Percentiles rank a stretch among this genome's conserved stretches.
phyloP scores from a whole-genome alignment of 805 yeast species.

The Cyberlindnera mississippiensis region DNA sequence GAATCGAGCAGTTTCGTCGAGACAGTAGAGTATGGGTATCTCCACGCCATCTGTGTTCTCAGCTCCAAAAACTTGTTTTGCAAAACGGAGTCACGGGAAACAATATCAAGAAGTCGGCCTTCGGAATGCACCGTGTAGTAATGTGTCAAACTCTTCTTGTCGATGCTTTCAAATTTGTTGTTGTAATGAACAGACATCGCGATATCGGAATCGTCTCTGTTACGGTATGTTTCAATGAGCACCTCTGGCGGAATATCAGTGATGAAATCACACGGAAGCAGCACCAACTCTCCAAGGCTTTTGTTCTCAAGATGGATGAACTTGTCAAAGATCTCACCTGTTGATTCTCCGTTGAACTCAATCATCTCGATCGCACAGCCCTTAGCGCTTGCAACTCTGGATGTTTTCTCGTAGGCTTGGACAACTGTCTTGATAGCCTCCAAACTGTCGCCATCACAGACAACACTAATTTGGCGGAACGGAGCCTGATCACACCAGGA shows the following conservation, averaged over 20 bases:
- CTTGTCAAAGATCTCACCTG: conserved; percentile 61
- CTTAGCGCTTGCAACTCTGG: conserved; percentile 33
- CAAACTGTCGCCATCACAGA: conserved; percentile 46
- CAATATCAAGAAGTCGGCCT: conserved; percentile 63
- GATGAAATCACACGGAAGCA: conserved; percentile 90
- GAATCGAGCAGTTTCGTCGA: conserved; percentile 75
- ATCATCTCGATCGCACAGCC: conserved; percentile 38
- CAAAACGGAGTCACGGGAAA: conserved; percentile 65
- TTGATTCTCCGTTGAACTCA: conserved; percentile 44
- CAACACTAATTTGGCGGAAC: conserved; percentile 65
- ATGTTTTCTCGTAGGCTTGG: conserved; percentile 37
- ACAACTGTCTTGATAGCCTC: conserved; percentile 47
- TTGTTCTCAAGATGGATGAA: conserved; percentile 31
- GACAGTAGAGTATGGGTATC: conserved; percentile 71
- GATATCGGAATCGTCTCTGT: conserved; percentile 59
- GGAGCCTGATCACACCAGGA: conserved; percentile 92
- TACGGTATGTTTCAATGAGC: conserved; percentile 77
- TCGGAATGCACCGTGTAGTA: conserved; percentile 67
- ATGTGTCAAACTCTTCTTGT: conserved; percentile 66
- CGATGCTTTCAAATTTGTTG: conserved; percentile 71
- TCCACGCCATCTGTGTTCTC: conserved; percentile 88
- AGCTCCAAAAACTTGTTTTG: conserved; percentile 67
- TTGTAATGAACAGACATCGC: conserved; percentile 76
- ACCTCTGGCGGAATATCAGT: conserved; percentile 91
- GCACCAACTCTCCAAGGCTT: conserved; percentile 65